These are phyloP conservation scores for Halteria grandinella DNA, from an alignment of 73 alveolate species.

Conservation along the genomic window DNA sequence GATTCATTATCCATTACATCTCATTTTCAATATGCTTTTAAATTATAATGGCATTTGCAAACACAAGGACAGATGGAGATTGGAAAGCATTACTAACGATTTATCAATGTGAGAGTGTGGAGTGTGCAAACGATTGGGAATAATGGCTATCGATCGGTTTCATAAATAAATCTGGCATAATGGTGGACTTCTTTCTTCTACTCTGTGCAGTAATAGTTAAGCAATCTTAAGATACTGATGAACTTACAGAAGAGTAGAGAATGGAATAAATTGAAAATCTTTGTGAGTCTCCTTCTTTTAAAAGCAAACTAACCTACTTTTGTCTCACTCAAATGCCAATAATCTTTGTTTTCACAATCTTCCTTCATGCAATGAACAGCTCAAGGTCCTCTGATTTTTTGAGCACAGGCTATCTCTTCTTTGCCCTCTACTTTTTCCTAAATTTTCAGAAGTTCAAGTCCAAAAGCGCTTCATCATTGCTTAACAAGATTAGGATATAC, in stretches of 20 bases:
- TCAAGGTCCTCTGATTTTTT: constrained; percentile 14
- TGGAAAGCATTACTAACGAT: background rate
- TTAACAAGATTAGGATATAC: constrained; percentile 7
- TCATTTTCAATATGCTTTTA: too few species aligned
- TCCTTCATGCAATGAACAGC: too few species aligned
- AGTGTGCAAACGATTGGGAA: constrained; percentile 25
- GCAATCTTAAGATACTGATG: background rate
- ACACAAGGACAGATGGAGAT: too few species aligned
- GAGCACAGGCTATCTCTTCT: constrained; percentile 13
- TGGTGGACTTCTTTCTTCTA: constrained; percentile 3
- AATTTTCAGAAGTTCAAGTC: constrained; percentile 38
- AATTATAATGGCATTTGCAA: too few species aligned
- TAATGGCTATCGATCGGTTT: constrained; percentile 24
- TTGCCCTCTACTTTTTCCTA: constrained; percentile 29
- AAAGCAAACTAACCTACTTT: constrained; percentile 1
- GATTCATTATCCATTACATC: constrained; percentile 8
- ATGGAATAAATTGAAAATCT: constrained; percentile 1
- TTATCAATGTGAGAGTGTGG: background rate
- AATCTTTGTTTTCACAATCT: constrained; percentile 38
- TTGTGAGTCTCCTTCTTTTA: background rate
- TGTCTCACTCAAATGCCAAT: constrained; percentile 2
- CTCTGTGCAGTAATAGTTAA: background rate
- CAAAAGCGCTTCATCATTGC: background rate
- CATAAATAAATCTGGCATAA: background rate
- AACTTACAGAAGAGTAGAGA: background rate